Percentiles rank a stretch among this genome's conserved stretches.
phyloP scores from a whole-genome alignment of 495 filamentous ascomycete species.

The Neurospora sp. region DNA sequence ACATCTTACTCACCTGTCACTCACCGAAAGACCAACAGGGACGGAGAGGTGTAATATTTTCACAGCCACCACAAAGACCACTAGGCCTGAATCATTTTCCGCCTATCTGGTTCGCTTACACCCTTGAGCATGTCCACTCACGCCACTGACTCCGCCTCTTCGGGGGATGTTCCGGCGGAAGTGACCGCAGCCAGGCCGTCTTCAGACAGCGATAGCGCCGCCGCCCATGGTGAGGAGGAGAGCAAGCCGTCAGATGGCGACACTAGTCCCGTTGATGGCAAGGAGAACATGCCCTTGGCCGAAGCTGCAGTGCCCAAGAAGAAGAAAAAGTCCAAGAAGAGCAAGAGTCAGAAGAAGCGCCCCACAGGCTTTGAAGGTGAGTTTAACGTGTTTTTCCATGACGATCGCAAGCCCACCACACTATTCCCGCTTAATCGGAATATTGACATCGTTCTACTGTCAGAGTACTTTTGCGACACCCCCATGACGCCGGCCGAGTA shows the following conservation, averaged over 20 bases:
- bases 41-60: background rate
- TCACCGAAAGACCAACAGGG: background rate
- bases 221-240: background rate
- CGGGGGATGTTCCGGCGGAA: background rate
- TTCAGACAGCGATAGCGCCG: background rate
- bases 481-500: conserved; percentile 63
- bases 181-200: background rate
- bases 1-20: background rate
- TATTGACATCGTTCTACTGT: background rate
- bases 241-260: background rate
- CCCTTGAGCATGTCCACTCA: conserved; percentile 3
- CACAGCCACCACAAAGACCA: conserved; percentile 5
- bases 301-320: conserved; percentile 2
- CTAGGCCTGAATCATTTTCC: background rate
- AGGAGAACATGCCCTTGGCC: background rate
- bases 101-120: background rate
- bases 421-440: background rate
- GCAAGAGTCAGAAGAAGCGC: conserved; percentile 18
- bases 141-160: background rate
- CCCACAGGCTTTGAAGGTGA: conserved; percentile 37
- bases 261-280: background rate
- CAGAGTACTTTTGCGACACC: conserved; percentile 64
- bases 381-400: background rate
- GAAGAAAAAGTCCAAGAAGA: conserved; percentile 25
- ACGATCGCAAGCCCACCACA: background rate